phyloP scores from a whole-genome alignment of 1,284 basidiomycete species.

The Psilocybe mexicana region DNA sequence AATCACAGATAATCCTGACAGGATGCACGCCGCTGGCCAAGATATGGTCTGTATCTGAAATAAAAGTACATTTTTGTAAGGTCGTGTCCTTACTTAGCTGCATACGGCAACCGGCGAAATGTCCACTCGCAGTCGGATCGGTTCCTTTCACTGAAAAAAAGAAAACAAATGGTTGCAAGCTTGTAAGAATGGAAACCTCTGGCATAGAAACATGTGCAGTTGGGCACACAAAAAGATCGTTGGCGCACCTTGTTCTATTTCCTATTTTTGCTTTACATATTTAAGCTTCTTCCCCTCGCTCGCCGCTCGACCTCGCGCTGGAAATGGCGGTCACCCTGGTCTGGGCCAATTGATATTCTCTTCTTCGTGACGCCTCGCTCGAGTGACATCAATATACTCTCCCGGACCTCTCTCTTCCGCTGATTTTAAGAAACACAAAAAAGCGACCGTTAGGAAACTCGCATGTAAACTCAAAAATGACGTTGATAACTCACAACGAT shows the following conservation, averaged over 20 bases:
- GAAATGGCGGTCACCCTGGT: constrained; percentile 13
- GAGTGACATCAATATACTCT: constrained; percentile 69
- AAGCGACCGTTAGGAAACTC: no score
- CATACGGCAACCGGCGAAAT: constrained; percentile 6
- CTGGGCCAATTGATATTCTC: constrained; percentile 67
- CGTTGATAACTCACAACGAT: constrained; percentile 54
- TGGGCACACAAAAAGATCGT: not conserved
- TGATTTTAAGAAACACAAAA: constrained; percentile 25
- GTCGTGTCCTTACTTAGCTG: not conserved
- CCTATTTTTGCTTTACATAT: not conserved
- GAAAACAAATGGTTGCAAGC: not conserved
- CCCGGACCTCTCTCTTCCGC: constrained; percentile 69
- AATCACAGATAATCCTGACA: constrained; percentile 8
- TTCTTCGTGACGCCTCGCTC: constrained; percentile 46
- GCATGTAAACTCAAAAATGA: constrained; percentile 2
- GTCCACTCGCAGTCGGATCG: not conserved
- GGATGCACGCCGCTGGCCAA: constrained; percentile 1
- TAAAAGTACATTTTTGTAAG: constrained; percentile 12
- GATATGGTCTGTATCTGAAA: not conserved
- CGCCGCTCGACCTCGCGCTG: no score
- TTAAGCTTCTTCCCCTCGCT: constrained; percentile 3
- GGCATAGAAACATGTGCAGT: not conserved
- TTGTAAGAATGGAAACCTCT: not conserved
- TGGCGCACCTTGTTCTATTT: not conserved
- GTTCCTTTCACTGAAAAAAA: constrained; percentile 9